Percentiles rank a stretch among this genome's conserved stretches.
Evolutionary conservation across 2,329 filamentous ascomycete genomes (phyloP).

Genomic region (Sporothrix dimorphospora): DNA sequence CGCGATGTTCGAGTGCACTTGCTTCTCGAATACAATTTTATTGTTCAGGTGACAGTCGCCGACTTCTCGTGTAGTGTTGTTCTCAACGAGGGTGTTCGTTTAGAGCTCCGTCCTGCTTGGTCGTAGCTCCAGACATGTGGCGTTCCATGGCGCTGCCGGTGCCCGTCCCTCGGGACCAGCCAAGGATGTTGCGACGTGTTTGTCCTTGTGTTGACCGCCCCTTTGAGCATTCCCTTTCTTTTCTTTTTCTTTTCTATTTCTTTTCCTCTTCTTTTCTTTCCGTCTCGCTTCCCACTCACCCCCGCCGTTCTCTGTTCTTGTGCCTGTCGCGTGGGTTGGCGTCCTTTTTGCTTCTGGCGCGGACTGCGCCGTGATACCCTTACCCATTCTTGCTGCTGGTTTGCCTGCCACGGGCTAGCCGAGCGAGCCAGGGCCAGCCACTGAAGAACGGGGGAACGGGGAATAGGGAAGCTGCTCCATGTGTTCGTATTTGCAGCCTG

Average conservation of each 20-base stretch:
- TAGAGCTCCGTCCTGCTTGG: neutral
- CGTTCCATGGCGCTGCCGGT: neutral
- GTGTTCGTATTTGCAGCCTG: neutral
- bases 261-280: neutral
- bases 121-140: neutral
- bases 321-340: slow-evolving; percentile 9
- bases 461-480: neutral
- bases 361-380: slow-evolving; percentile 1
- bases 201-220: neutral
- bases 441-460: neutral
- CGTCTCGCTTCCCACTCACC: neutral
- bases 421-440: slow-evolving; percentile 8
- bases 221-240: neutral
- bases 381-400: neutral
- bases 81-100: neutral
- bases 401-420: slow-evolving; percentile 3
- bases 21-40: neutral
- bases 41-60: neutral
- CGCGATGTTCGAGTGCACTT: neutral
- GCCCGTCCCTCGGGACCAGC: too few relatives aligned
- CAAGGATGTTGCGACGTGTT: too few relatives aligned
- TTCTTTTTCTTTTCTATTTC: neutral
- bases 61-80: neutral
- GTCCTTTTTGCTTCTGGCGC: neutral
- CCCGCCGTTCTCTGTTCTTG: neutral